phyloP scores from a whole-genome alignment of 2,329 filamentous ascomycete species.

The Phialocephala sp. region DNA sequence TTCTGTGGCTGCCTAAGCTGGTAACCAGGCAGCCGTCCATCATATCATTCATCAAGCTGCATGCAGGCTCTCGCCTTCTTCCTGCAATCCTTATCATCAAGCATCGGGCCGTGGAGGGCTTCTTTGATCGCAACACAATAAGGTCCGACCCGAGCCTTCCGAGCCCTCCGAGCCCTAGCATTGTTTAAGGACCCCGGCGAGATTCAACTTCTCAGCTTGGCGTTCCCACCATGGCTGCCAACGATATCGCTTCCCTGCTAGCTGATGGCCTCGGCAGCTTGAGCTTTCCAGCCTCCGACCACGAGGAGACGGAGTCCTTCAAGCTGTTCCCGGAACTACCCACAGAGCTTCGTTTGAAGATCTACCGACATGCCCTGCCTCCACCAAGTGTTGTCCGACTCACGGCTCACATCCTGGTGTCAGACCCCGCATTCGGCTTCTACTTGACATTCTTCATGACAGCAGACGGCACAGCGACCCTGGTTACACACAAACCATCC shows the following conservation, averaged over 20 bases:
- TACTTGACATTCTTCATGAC: conserved; percentile 7
- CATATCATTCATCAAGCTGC: not conserved
- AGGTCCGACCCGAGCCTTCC: conserved; percentile 2
- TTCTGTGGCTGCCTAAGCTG: not conserved
- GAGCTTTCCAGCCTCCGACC: not conserved
- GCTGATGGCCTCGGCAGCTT: conserved; percentile 2
- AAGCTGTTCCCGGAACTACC: conserved; percentile 5
- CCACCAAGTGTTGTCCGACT: not conserved
- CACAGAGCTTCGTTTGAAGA: conserved; percentile 11
- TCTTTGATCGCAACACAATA: not conserved
- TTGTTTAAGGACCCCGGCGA: not conserved
- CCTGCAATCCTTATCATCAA: not conserved
- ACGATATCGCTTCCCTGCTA: not conserved
- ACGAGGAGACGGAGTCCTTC: not conserved
- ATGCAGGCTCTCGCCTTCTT: not conserved
- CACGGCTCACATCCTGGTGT: conserved; percentile 9
- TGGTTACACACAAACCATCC: not conserved
- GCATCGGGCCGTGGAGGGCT: not conserved
- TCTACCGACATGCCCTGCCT: conserved; percentile 11
- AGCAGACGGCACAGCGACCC: not conserved
- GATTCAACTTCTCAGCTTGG: not conserved
- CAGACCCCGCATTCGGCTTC: conserved; percentile 12
- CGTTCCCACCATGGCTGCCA: not conserved
- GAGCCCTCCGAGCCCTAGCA: not conserved
- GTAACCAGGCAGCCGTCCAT: not conserved